Percentiles rank a stretch among this genome's conserved stretches.
Conservation (phyloP, 139 green algal species). For the Penium margaritaceum region DNA sequence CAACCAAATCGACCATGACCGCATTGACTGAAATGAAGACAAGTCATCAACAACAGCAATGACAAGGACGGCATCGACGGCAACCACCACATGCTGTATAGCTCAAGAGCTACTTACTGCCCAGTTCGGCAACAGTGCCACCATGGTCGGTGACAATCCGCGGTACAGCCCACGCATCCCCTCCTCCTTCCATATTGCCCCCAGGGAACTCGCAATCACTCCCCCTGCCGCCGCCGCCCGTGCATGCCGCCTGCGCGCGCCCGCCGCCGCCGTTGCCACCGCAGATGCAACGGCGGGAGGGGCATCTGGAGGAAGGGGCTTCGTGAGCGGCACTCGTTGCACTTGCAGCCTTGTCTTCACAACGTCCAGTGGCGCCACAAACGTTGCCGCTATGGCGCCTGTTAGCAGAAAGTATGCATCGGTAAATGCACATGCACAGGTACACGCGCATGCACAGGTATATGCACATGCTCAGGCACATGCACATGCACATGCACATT, state of each 20-base stretch:
- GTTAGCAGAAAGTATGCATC: constrained; percentile 15
- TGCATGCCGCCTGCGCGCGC: neutral
- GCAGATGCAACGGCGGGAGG: too few relatives aligned
- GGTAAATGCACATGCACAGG: too few relatives aligned
- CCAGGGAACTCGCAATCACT: constrained; percentile 59
- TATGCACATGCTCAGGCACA: too few relatives aligned
- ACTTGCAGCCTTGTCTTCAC: constrained; percentile 95
- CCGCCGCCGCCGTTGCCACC: neutral
- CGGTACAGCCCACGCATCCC: constrained; percentile 77
- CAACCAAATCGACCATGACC: too few relatives aligned
- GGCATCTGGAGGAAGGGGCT: neutral
- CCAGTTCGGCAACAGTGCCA: constrained; percentile 95
- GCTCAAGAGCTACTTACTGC: constrained; percentile 75
- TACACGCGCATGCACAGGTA: too few relatives aligned
- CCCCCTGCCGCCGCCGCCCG: neutral
- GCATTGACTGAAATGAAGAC: too few relatives aligned
- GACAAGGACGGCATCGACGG: too few relatives aligned
- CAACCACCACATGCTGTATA: too few relatives aligned
- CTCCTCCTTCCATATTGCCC: constrained; percentile 70
- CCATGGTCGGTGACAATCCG: constrained; percentile 82
- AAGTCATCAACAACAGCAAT: too few relatives aligned
- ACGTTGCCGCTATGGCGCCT: constrained; percentile 63
- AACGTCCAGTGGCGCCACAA: constrained; percentile 95
- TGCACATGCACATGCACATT: too few relatives aligned
- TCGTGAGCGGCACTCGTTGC: constrained; percentile 46